phyloP scores from a whole-genome alignment of 345 rosid genomes.

The Syzygium jambos region DNA sequence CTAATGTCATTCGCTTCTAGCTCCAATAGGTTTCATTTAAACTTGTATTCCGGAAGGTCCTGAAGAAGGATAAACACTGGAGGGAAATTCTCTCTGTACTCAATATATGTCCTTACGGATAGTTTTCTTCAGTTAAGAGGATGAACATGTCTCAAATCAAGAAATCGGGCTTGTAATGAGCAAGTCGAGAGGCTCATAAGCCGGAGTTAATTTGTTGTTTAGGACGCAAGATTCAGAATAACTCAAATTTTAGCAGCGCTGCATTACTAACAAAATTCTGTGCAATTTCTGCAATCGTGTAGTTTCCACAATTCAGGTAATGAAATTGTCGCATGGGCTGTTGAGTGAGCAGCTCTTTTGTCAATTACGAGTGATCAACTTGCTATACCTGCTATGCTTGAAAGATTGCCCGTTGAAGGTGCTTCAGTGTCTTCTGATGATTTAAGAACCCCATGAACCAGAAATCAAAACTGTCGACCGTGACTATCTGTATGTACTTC shows the following conservation, averaged over 20 bases:
- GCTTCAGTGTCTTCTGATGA: constrained; percentile 53
- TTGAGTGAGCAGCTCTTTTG: neutral
- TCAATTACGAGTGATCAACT: neutral
- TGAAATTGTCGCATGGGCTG: neutral
- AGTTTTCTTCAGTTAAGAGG: neutral
- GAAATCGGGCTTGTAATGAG: neutral
- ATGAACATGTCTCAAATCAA: neutral
- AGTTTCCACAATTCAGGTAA: neutral
- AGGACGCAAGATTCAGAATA: neutral
- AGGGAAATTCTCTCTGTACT: neutral
- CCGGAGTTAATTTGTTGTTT: neutral
- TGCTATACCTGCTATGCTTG: neutral
- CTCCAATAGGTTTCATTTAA: neutral
- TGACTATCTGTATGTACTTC: constrained; percentile 59
- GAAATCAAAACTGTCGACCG: constrained; percentile 67
- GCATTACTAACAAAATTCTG: neutral
- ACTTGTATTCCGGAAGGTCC: neutral
- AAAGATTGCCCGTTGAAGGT: constrained; percentile 42
- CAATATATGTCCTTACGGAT: neutral
- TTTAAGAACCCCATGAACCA: constrained; percentile 90
- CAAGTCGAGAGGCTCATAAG: neutral
- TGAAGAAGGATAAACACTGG: neutral
- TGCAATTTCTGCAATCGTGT: constrained; percentile 9
- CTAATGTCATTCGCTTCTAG: neutral
- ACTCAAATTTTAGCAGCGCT: neutral